Conservation (phyloP, 2,329 filamentous ascomycete genomes). For the Fusarium sublunatum region DNA sequence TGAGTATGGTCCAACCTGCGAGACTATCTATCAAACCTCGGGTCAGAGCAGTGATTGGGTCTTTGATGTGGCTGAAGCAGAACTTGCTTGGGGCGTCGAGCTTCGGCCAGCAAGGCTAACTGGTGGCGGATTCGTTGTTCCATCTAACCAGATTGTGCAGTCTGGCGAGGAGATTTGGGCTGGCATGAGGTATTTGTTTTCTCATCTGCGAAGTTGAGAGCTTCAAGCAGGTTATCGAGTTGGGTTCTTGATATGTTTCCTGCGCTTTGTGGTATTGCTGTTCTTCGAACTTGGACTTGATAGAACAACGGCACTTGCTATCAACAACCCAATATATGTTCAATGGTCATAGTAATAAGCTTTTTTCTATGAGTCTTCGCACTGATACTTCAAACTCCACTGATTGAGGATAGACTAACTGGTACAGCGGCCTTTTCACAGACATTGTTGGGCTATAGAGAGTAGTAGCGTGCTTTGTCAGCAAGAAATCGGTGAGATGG, state of each 20-base stretch:
- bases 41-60: slow-evolving; percentile 61
- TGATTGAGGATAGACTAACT: too few relatives aligned
- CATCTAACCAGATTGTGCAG: slow-evolving; percentile 52
- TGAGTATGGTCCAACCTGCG: slow-evolving; percentile 65
- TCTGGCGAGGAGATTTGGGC: slow-evolving; percentile 58
- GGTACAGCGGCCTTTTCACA: too few relatives aligned
- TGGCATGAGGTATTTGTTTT: slow-evolving; percentile 55
- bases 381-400: too few relatives aligned
- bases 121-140: slow-evolving; percentile 29
- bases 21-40: slow-evolving; percentile 69
- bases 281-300: too few relatives aligned
- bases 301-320: too few relatives aligned
- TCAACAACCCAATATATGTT: too few relatives aligned
- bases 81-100: slow-evolving; percentile 56
- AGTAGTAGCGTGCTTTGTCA: slow-evolving; percentile 22
- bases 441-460: too few relatives aligned
- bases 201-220: neutral
- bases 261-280: too few relatives aligned
- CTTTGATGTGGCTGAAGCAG: slow-evolving; percentile 55
- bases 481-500: slow-evolving; percentile 32
- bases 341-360: too few relatives aligned
- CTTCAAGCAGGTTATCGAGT: too few relatives aligned
- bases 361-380: too few relatives aligned
- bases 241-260: too few relatives aligned
- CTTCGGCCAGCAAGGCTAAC: slow-evolving; percentile 50